Evolutionary conservation across 345 rosid species (phyloP).

Genomic region (Citrus sp.): DNA sequence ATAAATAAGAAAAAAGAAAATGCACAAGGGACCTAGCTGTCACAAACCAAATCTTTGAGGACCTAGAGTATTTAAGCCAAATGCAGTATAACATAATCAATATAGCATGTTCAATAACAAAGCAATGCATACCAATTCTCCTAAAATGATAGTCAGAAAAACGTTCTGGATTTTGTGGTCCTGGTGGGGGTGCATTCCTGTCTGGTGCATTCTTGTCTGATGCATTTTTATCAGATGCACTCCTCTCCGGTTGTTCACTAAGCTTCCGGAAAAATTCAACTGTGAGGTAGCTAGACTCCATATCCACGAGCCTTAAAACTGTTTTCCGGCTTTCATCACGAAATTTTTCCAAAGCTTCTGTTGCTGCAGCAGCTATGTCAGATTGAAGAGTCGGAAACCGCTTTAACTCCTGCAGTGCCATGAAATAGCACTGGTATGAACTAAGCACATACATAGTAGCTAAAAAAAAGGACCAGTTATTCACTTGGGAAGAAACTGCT

Average conservation of each 20-base stretch:
- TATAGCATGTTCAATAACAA: neutral
- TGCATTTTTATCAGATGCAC: constrained; percentile 60
- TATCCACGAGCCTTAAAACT: constrained; percentile 81
- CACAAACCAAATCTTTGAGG: neutral
- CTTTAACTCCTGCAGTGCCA: constrained; percentile 71
- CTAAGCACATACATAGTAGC: neutral
- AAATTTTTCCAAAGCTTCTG: constrained; percentile 86
- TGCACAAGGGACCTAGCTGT: neutral
- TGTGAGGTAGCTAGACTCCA: constrained; percentile 96
- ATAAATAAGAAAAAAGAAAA: no score
- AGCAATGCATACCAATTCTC: constrained; percentile 59
- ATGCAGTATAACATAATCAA: neutral
- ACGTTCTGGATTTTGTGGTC: constrained; percentile 60
- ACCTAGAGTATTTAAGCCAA: neutral
- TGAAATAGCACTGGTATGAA: constrained; percentile 3
- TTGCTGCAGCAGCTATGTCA: constrained; percentile 95
- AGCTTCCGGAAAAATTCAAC: constrained; percentile 97
- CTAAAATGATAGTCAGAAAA: constrained; percentile 76
- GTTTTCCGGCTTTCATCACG: constrained; percentile 93
- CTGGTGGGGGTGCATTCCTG: constrained; percentile 52
- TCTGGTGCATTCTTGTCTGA: constrained; percentile 79
- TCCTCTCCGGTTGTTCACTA: constrained; percentile 81
- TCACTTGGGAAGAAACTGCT: neutral
- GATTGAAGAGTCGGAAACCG: constrained; percentile 82
- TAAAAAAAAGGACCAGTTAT: neutral